Evolutionary conservation across 441 rosid genomes (phyloP).

Genomic region (Erodium texanum): DNA sequence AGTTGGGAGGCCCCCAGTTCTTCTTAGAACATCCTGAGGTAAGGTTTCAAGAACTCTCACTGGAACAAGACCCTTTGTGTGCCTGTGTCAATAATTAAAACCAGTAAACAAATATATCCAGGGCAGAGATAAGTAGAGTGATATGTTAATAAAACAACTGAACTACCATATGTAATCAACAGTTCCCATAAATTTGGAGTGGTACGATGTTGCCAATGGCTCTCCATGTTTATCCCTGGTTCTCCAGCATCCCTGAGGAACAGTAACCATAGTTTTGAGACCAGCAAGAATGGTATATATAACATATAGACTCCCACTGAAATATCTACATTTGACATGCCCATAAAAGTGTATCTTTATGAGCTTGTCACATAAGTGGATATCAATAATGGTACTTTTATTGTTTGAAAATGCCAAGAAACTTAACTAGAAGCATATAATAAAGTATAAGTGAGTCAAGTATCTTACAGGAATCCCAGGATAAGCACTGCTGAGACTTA

Average conservation of each 20-base stretch:
- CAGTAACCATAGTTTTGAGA: constrained; percentile 11
- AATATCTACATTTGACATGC: neutral
- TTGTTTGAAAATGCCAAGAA: neutral
- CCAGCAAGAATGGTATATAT: neutral
- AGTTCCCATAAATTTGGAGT: constrained; percentile 72
- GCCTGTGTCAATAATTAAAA: constrained; percentile 42
- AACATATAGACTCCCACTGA: neutral
- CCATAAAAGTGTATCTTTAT: constrained; percentile 1
- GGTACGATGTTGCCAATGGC: constrained; percentile 83
- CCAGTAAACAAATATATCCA: constrained; percentile 14
- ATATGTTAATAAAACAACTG: constrained; percentile 1
- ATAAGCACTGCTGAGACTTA: constrained; percentile 77
- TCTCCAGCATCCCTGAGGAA: constrained; percentile 46
- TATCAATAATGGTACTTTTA: neutral
- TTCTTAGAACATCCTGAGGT: constrained; percentile 53
- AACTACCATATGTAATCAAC: constrained; percentile 83
- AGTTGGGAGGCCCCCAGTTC: constrained; percentile 62
- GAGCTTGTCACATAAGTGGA: neutral
- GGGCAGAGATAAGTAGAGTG: neutral
- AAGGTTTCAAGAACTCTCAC: constrained; percentile 86
- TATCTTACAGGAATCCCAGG: constrained; percentile 57
- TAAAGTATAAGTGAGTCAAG: constrained; percentile 2
- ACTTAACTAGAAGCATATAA: constrained; percentile 11
- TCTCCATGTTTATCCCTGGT: constrained; percentile 64
- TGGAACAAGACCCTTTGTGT: constrained; percentile 65